Percentiles rank a stretch among this genome's conserved stretches.
phyloP scores from a whole-genome alignment of 768 basidiomycete species.

The Russula sp. region DNA sequence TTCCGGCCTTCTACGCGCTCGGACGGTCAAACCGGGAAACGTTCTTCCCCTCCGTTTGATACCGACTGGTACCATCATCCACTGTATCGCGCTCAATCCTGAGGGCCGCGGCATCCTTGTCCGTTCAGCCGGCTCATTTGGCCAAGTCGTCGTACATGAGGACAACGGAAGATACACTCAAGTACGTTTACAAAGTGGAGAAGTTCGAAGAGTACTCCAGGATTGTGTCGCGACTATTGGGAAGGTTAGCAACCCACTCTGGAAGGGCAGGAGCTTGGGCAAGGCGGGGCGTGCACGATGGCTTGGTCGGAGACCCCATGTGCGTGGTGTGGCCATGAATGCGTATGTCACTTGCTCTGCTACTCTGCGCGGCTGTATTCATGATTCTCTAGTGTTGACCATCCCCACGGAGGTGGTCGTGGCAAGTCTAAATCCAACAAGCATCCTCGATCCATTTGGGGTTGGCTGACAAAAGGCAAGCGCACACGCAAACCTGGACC shows the following conservation, averaged over 20 bases:
- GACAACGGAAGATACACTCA: conserved; percentile 67
- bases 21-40: conserved; percentile 86
- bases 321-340: conserved; percentile 97
- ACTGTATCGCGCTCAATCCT: conserved; percentile 74
- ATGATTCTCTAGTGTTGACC: conserved; percentile 56
- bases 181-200: conserved; percentile 85
- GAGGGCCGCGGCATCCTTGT: conserved; percentile 76
- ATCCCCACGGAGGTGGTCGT: conserved; percentile 96
- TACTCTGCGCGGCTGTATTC: not conserved
- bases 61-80: conserved; percentile 86
- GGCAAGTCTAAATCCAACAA: conserved; percentile 97
- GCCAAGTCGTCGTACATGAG: conserved; percentile 73
- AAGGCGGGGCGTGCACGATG: conserved; percentile 89
- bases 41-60: conserved; percentile 88
- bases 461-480: conserved; percentile 88
- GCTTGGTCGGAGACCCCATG: conserved; percentile 78
- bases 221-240: conserved; percentile 88
- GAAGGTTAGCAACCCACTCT: conserved; percentile 83
- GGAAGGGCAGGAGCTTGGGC: conserved; percentile 78
- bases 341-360: conserved; percentile 45
- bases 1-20: conserved; percentile 74
- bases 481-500: conserved; percentile 91
- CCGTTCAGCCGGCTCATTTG: conserved; percentile 85
- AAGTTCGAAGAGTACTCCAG: conserved; percentile 78
- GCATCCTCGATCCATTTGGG: conserved; percentile 88